Base-by-base conservation (phyloP, 345 rosid species). In the Linum lewisii region DNA sequence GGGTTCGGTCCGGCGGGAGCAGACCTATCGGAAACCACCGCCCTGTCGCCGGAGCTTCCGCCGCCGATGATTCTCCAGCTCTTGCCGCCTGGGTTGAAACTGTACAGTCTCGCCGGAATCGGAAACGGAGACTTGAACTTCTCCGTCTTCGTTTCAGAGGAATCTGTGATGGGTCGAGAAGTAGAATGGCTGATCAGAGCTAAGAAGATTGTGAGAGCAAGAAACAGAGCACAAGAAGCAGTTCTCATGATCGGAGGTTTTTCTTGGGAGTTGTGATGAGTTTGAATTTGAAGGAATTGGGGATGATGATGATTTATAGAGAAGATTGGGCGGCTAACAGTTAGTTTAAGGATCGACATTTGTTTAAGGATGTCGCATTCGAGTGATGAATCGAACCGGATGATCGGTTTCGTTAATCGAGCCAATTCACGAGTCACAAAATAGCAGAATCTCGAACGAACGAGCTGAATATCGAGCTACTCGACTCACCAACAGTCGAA, bases 1-100 rank as follows among this genome's bases (percentile, higher is more conserved):
- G 87, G 84, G 58, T 82, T 79, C 2, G 84, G 87, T 54, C 87
- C 87, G 24, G 74, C 74, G 0, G 87, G 84, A 49, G 77, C 82
- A 38, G 15, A 36, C 53, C 59, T 65, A 56, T 67, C 54, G 1
- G 82, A 66, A 24, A 59, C 64, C 18, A 50, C 7, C 20, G 65
- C 51, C 26, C 42, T 68, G 52, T 45, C 29, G 54, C 60, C 63
- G 61, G 51, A 19, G 14, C 42, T 54, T 42, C 25, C 23, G 14
- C 59, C 32, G 2, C 32, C 4, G 47, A 14, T 11, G 16, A 16
- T 42, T 6, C 15, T 42, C 16, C 47, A 9, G 1, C 4, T 16
- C 18, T 42, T 42, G 34, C 44, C 16, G 63, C 42, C 19, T 13
- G n/a, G 54, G 55, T 21, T 5, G 54, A 65, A 65, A 62, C 63